Evolutionary conservation across 768 basidiomycete genomes (phyloP).

Genomic region (Fistulinella prunicolor): DNA sequence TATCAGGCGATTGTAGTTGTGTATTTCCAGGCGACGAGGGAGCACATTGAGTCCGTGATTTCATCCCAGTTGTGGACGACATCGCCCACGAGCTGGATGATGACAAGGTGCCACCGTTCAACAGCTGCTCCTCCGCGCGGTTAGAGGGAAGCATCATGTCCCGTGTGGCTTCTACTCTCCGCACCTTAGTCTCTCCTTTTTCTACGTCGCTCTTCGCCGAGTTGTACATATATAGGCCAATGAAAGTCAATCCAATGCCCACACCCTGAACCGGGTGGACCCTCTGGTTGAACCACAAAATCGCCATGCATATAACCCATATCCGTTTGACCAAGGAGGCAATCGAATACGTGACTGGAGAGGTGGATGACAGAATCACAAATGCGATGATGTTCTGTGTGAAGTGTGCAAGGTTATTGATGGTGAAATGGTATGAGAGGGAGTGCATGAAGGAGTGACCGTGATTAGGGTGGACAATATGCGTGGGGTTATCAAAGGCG

Average conservation of each 20-base stretch:
- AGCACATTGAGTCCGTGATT: slow-evolving; percentile 17
- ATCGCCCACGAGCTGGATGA: slow-evolving; percentile 7
- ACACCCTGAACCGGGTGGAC: slow-evolving; percentile 81
- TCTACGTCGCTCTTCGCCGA: slow-evolving; percentile 90
- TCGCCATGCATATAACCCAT: slow-evolving; percentile 95
- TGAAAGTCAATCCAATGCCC: slow-evolving; percentile 89
- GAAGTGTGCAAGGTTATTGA: slow-evolving; percentile 96
- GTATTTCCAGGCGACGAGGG: slow-evolving; percentile 2
- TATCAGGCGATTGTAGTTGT: slow-evolving; percentile 3
- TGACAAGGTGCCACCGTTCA: slow-evolving; percentile 39
- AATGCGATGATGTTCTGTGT: slow-evolving; percentile 98
- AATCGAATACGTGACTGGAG: slow-evolving; percentile 98
- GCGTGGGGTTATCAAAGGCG: slow-evolving; percentile 36
- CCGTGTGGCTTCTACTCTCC: slow-evolving; percentile 68
- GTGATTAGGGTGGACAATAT: slow-evolving; percentile 45
- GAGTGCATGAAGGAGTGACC: slow-evolving; percentile 54
- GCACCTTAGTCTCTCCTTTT: slow-evolving; percentile 85
- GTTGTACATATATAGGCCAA: slow-evolving; percentile 95
- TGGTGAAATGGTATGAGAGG: slow-evolving; percentile 77
- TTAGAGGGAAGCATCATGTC: slow-evolving; percentile 69
- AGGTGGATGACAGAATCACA: slow-evolving; percentile 91
- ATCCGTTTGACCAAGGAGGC: slow-evolving; percentile 98
- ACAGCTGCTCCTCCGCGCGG: slow-evolving; percentile 53
- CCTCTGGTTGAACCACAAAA: slow-evolving; percentile 91
- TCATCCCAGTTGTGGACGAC: slow-evolving; percentile 27